Base-by-base conservation (phyloP, 2,329 filamentous ascomycete species). In the Colletotrichum sp. region DNA sequence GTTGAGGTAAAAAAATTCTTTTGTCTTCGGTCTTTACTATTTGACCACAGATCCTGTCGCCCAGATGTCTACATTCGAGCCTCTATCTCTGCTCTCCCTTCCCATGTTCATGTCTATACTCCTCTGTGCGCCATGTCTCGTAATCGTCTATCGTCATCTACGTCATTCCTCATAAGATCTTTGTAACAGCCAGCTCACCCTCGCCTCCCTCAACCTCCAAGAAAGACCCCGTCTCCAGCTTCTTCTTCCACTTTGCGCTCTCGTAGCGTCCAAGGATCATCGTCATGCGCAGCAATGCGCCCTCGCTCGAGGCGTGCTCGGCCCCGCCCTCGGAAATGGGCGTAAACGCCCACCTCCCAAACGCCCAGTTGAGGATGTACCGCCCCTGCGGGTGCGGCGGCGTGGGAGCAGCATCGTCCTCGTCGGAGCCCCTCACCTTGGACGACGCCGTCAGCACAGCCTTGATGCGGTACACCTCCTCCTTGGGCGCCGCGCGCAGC, bases 341-440 rank as follows among this genome's bases (percentile, higher is more conserved):
- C 3, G 96, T 98, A 82, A 96, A 98, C 0, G 93, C 98, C 96
- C 97, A 99, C 34, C 97, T 91, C 1, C 96, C 96, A 85, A 99
- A 99, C 0, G 97, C 97, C 97, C 97, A 99, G 84, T 99, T 99
- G 75, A 99, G 90, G 60, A 99, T 98, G 82, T 97, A 98, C 71
- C 94, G 89, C 4, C 81, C 83, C 11, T 81, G 71, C 8, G 78
- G 68, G 30, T 80, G 76, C 3, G 82, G 68, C n/a, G 82, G 78
- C 5, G 81, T 78, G 5, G 85, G 79, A 64, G 81, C 80, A 6
- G 83, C 78, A 9, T 80, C 81, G 52, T 90, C 87, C 28, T 88
- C 86, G 71, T 91, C 90, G 1, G 91, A 92, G 80, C 88, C 88
- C 22, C 79, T 78, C 11, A 91, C 87, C 0, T 85, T 80, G 1